Conservation (phyloP, 345 rosid genomes). For the Microcos paniculata region DNA sequence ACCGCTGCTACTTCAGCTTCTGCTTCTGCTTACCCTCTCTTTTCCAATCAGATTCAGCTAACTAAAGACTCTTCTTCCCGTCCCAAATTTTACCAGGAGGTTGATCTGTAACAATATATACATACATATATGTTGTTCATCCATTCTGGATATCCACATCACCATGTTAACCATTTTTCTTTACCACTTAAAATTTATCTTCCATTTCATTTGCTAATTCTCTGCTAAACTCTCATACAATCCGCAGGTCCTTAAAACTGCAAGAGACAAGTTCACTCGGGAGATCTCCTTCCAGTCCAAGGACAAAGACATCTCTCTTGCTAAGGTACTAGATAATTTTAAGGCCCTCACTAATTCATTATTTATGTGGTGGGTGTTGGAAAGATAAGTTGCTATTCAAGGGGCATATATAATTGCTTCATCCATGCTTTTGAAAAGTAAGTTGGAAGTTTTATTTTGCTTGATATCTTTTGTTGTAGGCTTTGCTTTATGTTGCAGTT, state of each 20-base stretch:
- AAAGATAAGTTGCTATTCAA: neutral
- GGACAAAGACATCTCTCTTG: conserved; percentile 76
- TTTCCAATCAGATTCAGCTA: conserved; percentile 64
- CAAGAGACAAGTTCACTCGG: conserved; percentile 63
- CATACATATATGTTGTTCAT: conserved; percentile 20
- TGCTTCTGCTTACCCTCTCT: conserved; percentile 73
- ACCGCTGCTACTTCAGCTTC: conserved; percentile 47
- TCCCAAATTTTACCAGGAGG: conserved; percentile 73
- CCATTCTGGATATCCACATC: conserved; percentile 23
- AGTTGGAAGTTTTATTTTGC: conserved; percentile 16
- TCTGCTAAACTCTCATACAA: conserved; percentile 24
- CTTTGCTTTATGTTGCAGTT: conserved; percentile 75
- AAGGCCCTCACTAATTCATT: neutral
- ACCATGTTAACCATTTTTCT: neutral
- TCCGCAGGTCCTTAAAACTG: conserved; percentile 57
- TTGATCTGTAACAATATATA: conserved; percentile 40
- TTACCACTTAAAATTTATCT: neutral
- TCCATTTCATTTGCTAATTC: conserved; percentile 22
- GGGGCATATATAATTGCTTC: neutral
- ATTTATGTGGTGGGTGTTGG: neutral
- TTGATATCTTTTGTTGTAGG: conserved; percentile 41
- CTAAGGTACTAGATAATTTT: conserved; percentile 47
- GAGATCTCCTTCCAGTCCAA: conserved; percentile 73
- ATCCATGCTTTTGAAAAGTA: neutral
- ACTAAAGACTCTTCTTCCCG: conserved; percentile 52